Conservation (phyloP, 2,329 filamentous ascomycete genomes). For the Diaporthe velutina region DNA sequence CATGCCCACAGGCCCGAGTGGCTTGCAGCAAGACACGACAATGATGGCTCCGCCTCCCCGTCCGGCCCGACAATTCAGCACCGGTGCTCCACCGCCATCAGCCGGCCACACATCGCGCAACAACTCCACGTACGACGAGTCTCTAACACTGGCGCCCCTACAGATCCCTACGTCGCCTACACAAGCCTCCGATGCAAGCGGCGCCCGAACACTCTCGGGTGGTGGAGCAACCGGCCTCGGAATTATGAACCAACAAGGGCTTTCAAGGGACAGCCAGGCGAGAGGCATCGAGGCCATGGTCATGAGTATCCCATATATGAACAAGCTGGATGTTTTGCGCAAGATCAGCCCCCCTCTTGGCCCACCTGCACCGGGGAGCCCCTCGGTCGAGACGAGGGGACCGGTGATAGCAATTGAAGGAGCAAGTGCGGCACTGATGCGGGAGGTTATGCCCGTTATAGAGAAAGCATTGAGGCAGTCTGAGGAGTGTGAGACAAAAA, state of each 20-base stretch:
- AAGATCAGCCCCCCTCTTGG: constrained; percentile 80
- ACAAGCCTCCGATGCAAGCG: constrained; percentile 44
- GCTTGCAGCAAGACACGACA: constrained; percentile 28
- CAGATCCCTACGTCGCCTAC: constrained; percentile 55
- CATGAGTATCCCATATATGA: constrained; percentile 79
- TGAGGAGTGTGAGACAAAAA: constrained; percentile 59
- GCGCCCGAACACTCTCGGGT: constrained; percentile 40
- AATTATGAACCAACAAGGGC: constrained; percentile 7
- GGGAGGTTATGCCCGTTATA: constrained; percentile 73
- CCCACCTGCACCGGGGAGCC: constrained; percentile 47
- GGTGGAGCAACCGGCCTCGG: constrained; percentile 30
- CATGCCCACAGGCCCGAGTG: constrained; percentile 25
- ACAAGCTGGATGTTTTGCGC: constrained; percentile 82
- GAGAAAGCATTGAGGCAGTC: constrained; percentile 69
- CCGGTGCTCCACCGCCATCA: constrained; percentile 47
- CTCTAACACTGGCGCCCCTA: constrained; percentile 66
- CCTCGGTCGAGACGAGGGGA: constrained; percentile 69
- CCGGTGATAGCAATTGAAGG: constrained; percentile 89
- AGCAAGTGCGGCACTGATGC: constrained; percentile 64
- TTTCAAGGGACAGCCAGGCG: constrained; percentile 49
- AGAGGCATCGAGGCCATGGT: constrained; percentile 75
- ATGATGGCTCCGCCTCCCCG: constrained; percentile 70
- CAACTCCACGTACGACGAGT: constrained; percentile 66
- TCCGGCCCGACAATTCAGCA: constrained; percentile 47
- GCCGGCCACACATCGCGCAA: constrained; percentile 43